Evolutionary conservation across 1,139 yeast genomes (phyloP).

Genomic region (Candida anutae): DNA sequence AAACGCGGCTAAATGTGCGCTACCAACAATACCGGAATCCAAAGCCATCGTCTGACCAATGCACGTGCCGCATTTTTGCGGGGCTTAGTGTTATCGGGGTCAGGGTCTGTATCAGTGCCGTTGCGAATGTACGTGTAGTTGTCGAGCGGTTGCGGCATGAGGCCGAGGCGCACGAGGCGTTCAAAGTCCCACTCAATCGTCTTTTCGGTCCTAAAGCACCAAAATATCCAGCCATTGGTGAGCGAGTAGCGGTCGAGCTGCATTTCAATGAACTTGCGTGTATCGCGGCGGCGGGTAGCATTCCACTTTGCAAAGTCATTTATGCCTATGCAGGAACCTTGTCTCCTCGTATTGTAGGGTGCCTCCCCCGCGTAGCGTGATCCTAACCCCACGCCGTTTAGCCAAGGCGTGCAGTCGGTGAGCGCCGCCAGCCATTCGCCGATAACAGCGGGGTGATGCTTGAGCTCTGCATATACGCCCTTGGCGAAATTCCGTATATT

Average conservation of each 20-base stretch:
- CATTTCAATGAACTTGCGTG: constrained; percentile 40
- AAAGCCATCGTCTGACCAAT: too few relatives aligned
- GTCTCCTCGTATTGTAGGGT: constrained; percentile 28
- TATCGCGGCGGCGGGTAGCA: constrained; percentile 31
- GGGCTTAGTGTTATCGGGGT: too few relatives aligned
- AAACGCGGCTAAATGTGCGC: too few relatives aligned
- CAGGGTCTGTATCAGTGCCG: constrained; percentile 30
- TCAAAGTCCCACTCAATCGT: constrained; percentile 59
- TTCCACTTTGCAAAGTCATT: constrained; percentile 31
- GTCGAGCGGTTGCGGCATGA: constrained; percentile 57
- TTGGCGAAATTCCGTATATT: constrained; percentile 30
- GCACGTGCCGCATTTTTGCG: too few relatives aligned
- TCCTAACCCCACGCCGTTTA: constrained; percentile 55
- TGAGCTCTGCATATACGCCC: constrained; percentile 25
- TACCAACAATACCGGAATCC: too few relatives aligned
- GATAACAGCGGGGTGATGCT: constrained; percentile 42
- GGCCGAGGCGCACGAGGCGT: constrained; percentile 36
- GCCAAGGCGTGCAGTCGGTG: constrained; percentile 61
- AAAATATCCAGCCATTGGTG: constrained; percentile 55
- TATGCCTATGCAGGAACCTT: constrained; percentile 22
- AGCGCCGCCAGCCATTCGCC: constrained; percentile 65
- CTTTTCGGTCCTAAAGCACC: constrained; percentile 63
- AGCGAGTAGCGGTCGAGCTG: constrained; percentile 39
- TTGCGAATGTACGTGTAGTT: constrained; percentile 34
- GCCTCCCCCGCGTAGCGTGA: constrained; percentile 46